Base-by-base conservation (phyloP, 169 alveolate genomes). In the Pseudocohnilembus persalinus region DNA sequence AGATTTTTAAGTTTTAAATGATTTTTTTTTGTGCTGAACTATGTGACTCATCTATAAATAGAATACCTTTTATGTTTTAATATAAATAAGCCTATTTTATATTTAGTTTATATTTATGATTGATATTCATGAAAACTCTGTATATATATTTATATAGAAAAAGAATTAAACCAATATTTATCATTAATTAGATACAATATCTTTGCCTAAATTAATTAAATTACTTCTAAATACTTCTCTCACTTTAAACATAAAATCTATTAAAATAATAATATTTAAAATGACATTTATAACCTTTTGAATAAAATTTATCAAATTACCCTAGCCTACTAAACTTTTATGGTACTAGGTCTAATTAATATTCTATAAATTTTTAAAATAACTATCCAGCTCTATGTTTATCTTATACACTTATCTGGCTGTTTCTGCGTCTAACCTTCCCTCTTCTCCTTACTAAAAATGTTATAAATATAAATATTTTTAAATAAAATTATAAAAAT, bases 381-480 rank as follows among this genome's bases (percentile, higher is more conserved):
- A 86, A 0, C 65, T 64, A 26, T 33, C 64, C 74, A 86, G 73
- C 31, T 81, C 65, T 0, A 73, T 73, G 27, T 63, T 81, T 31
- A 86, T 73, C 31, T 73, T 86, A 78, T 24, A 73, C 15, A 86
- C 30, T 31, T 79, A 68, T 75, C 83, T 73, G 29, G 90, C 80
- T 74, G 64, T 80, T 30, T 86, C 90, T 0, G 75, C 34, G 80
- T 86, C 90, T 1, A 75, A 79, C 80, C 90, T 73, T 0, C 90
- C 90, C 64, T 86, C 90, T 28, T 86, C 90, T 29, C 90, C 90
- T 68, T 86, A 80, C 63, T 77, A 29, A n/a, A 76, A 65, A 6
- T 76, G 68, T 68, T 76, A 64, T 1, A 32, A 33, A 63, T 75
- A 29, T 1, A 75, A 29, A 75, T 32, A 49, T 77, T 31, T 30